Conservation (phyloP, 2,329 filamentous ascomycete species). For the Aspergillus viridinutans region DNA sequence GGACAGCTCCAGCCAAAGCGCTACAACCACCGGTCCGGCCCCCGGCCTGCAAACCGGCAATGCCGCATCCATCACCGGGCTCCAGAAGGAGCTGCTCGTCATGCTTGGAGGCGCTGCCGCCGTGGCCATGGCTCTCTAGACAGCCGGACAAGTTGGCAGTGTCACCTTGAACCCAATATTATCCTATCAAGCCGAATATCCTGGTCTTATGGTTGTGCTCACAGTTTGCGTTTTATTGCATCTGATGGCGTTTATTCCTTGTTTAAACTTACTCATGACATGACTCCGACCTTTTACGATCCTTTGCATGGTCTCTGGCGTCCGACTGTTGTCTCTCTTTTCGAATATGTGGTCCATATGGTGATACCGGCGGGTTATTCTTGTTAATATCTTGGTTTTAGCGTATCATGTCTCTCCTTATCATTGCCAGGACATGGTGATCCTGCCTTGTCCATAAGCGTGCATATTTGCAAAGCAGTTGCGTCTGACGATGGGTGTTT, state of each 20-base stretch:
- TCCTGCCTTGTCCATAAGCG: neutral
- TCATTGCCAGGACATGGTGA: neutral
- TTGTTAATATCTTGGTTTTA: neutral
- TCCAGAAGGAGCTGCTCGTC: conserved; percentile 33
- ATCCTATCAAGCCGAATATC: neutral
- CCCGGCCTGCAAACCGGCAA: conserved; percentile 41
- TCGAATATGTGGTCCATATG: neutral
- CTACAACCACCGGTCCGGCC: conserved; percentile 20
- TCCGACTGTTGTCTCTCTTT: neutral
- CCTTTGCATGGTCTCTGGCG: neutral
- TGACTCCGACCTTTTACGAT: neutral
- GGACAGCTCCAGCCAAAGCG: conserved; percentile 21
- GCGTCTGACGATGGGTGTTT: neutral
- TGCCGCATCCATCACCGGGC: conserved; percentile 24
- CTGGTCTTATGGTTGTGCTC: neutral
- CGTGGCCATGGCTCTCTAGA: conserved; percentile 37
- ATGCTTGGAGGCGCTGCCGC: conserved; percentile 40
- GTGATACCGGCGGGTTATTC: neutral
- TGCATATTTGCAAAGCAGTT: neutral
- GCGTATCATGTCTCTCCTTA: neutral
- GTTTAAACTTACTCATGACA: neutral
- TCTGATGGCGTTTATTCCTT: neutral
- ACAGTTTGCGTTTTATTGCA: neutral
- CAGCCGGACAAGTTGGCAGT: neutral
- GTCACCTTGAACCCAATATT: neutral